Base-by-base conservation (phyloP, 2,329 filamentous ascomycete genomes). In the Aspergillus sp. region DNA sequence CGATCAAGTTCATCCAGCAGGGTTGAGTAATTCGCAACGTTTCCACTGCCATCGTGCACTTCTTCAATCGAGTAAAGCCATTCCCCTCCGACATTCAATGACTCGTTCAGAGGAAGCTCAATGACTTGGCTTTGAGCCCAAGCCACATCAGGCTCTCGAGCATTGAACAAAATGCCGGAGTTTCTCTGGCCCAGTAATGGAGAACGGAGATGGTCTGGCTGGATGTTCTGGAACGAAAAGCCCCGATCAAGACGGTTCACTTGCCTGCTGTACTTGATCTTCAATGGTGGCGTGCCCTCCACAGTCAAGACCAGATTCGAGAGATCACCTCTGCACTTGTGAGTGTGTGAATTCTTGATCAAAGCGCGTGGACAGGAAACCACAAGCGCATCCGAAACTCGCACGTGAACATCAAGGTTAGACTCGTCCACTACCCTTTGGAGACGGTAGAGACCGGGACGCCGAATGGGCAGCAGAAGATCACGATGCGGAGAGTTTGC, bases 41-140 rank as follows among this genome's bases (percentile, higher is more conserved):
- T 99, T 44, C 92, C 92, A 60, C 92, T 88, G 2, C 86, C 93
- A 75, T 99, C 94, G 54, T 90, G 85, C 7, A 99, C 90, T 70
- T 97, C 90, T 61, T 97, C 90, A 49, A 99, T 86, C 1, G 88
- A 87, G 68, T 97, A 99, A 55, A 88, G 81, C 92, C 93, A 97
- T 48, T 85, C 81, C 14, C 93, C 94, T 47, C 88, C 82, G 5
- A 81, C 80, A 45, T 84, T 84, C 75, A 99, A 85, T 4, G 92
- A 92, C 71, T 99, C 95, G 65, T 96, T 97, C 52, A 99, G 76
- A 4, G 90, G 86, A 17, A 99, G 90, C 9, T 81, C 81, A 32
- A 99, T 85, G 38, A 77, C 86, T 53, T 89, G 87, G 17, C 87
- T 77, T 53, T 83, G 85, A 14, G 90, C 91, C 94, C 94, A 97